phyloP scores from a whole-genome alignment of 2,329 filamentous ascomycete species.

The Emergomyces orientalis region DNA sequence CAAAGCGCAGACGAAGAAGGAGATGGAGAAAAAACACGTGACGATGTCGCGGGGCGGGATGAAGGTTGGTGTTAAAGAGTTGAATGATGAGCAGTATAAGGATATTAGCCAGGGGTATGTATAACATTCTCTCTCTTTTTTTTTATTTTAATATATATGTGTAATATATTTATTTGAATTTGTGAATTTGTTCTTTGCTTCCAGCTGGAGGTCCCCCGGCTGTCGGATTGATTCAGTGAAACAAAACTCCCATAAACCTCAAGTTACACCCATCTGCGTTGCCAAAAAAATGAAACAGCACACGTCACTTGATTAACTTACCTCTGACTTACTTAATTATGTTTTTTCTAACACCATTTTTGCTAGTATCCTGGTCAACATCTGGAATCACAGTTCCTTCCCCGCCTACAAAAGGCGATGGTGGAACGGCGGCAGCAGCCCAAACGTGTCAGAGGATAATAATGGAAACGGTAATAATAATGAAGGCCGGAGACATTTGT shows the following conservation, averaged over 20 bases:
- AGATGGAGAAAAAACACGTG: conserved; percentile 57
- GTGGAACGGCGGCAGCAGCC: conserved; percentile 23
- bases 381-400: conserved; percentile 40
- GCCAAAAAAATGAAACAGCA: background rate
- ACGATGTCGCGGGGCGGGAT: conserved; percentile 52
- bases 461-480: no score
- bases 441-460: conserved; percentile 8
- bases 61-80: conserved; percentile 51
- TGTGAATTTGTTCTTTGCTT: background rate
- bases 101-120: conserved; percentile 50
- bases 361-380: conserved; percentile 39
- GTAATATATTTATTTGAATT: no score
- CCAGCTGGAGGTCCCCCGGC: background rate
- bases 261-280: no score
- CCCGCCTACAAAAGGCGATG: conserved; percentile 39
- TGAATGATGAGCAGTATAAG: conserved; percentile 48
- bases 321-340: background rate
- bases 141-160: no score
- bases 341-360: background rate
- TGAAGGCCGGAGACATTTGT: no score
- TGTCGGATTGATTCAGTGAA: no score
- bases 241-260: no score
- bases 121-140: background rate
- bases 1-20: conserved; percentile 47
- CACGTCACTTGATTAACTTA: background rate